Evolutionary conservation across 768 basidiomycete species (phyloP).

Genomic region (Auriscalpium vulgare): DNA sequence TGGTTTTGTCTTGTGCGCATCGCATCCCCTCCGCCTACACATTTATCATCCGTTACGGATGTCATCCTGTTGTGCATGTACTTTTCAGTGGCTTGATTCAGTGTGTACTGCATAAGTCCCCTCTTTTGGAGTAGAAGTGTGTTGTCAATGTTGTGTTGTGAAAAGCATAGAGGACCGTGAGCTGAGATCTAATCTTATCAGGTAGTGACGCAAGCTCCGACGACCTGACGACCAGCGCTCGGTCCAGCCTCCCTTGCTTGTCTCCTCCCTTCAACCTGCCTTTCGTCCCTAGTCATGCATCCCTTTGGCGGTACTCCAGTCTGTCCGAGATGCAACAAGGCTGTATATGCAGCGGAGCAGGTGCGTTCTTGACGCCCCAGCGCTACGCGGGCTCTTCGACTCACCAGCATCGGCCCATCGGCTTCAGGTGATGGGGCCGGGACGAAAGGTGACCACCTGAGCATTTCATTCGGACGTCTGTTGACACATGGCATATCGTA

Average conservation of each 20-base stretch:
- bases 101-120: constrained; percentile 13
- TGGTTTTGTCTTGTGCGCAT: constrained; percentile 2
- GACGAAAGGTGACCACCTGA: constrained; percentile 55
- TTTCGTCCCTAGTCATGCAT: constrained; percentile 54
- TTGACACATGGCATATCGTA: constrained; percentile 17
- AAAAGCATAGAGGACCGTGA: no score
- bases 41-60: constrained; percentile 13
- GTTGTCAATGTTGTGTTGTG: no score
- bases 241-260: neutral
- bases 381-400: neutral
- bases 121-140: constrained; percentile 5
- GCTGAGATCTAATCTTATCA: no score
- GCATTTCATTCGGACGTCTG: neutral
- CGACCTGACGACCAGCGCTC: neutral
- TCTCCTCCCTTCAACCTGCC: no score
- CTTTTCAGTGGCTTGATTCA: constrained; percentile 17
- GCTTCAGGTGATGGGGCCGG: constrained; percentile 73
- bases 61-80: constrained; percentile 15
- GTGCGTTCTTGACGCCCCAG: constrained; percentile 28
- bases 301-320: constrained; percentile 63
- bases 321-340: constrained; percentile 68
- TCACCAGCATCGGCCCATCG: constrained; percentile 4
- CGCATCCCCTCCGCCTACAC: constrained; percentile 11
- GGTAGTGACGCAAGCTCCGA: neutral
- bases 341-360: constrained; percentile 87